A percentile compares a stretch with the other conserved stretches of the same genome.
phyloP scores from a whole-genome alignment of 305 asterid genomes.

The Plantago rigida region DNA sequence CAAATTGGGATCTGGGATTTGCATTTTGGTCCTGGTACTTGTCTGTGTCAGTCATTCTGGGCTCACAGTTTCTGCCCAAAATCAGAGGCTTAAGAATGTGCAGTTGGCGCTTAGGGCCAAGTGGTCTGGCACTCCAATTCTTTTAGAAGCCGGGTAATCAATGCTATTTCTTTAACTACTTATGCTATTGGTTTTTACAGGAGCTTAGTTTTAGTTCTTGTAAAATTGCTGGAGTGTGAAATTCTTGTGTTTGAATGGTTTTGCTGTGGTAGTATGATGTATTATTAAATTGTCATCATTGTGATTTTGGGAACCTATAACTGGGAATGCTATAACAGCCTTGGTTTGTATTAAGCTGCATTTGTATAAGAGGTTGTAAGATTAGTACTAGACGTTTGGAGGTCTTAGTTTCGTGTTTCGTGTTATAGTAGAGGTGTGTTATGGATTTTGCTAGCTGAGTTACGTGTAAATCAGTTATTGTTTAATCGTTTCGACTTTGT shows the following conservation, averaged over 20 bases:
- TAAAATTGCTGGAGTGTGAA: neutral
- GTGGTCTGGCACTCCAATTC: conserved; percentile 92
- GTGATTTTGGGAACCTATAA: neutral
- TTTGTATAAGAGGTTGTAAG: neutral
- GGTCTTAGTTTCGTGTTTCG: neutral
- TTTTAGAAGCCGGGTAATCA: conserved; percentile 86
- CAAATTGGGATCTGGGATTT: conserved; percentile 60
- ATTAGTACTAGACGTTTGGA: neutral
- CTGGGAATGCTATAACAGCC: neutral
- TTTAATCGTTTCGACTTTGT: neutral
- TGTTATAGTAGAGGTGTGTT: neutral
- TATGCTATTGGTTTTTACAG: conserved; percentile 1
- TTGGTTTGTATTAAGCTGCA: neutral
- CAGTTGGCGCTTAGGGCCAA: conserved; percentile 91
- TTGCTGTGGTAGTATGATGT: neutral
- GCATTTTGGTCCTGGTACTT: conserved; percentile 35
- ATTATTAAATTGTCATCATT: too few relatives aligned
- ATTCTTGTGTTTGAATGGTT: neutral
- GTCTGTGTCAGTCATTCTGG: conserved; percentile 32
- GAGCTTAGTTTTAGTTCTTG: neutral
- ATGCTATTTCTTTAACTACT: neutral
- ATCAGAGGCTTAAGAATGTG: conserved; percentile 76
- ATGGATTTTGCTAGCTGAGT: neutral
- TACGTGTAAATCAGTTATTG: neutral
- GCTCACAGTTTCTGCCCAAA: conserved; percentile 41